Conservation (phyloP, 2,329 filamentous ascomycete species). For the Lachnellula cervina region DNA sequence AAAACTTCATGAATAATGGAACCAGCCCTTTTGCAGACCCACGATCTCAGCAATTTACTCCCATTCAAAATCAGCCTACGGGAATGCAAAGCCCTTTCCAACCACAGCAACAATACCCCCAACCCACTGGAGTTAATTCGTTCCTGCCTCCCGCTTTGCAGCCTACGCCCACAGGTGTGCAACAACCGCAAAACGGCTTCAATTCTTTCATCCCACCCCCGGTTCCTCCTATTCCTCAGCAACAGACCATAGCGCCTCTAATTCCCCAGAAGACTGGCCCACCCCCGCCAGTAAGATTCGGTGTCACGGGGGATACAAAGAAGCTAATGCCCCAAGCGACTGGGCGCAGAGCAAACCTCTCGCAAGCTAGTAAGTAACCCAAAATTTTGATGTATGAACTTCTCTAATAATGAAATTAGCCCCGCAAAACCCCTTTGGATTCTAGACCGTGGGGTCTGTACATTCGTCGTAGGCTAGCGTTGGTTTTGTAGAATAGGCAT, state of each 20-base stretch:
- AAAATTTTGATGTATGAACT: neutral
- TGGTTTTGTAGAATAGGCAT: slow-evolving; percentile 29
- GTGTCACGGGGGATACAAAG: slow-evolving; percentile 66
- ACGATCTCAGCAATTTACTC: slow-evolving; percentile 47
- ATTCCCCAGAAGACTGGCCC: slow-evolving; percentile 79
- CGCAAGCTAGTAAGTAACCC: slow-evolving; percentile 86
- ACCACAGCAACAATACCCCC: slow-evolving; percentile 33
- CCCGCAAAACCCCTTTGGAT: slow-evolving; percentile 67
- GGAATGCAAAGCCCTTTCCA: slow-evolving; percentile 43
- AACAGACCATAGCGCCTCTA: slow-evolving; percentile 56
- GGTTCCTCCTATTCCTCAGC: slow-evolving; percentile 48
- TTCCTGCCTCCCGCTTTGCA: slow-evolving; percentile 56
- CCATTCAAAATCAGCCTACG: slow-evolving; percentile 45
- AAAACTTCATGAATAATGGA: slow-evolving; percentile 39
- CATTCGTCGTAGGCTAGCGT: slow-evolving; percentile 18
- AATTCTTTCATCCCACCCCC: slow-evolving; percentile 42
- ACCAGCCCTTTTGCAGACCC: slow-evolving; percentile 52
- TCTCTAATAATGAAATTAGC: slow-evolving; percentile 39
- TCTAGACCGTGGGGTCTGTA: slow-evolving; percentile 39
- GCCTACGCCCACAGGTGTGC: slow-evolving; percentile 53
- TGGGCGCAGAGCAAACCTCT: slow-evolving; percentile 81
- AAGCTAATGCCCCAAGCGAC: slow-evolving; percentile 83
- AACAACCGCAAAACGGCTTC: slow-evolving; percentile 46
- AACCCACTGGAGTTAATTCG: slow-evolving; percentile 46
- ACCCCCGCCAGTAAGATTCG: slow-evolving; percentile 83